Conservation (phyloP, 2,329 filamentous ascomycete species). For the Botrytis tulipae region DNA sequence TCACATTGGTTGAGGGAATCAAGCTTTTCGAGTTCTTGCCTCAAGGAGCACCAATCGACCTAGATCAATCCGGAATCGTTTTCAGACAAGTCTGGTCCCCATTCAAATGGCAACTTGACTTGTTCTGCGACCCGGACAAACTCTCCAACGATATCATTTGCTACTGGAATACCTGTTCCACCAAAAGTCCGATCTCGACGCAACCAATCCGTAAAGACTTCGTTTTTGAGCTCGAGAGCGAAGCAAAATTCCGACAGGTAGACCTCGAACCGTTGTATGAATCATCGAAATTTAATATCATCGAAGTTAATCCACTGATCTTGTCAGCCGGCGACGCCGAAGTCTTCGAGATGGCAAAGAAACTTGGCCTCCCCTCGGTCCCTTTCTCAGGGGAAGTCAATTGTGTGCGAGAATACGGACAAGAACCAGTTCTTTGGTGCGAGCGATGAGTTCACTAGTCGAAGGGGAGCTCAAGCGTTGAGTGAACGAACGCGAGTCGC, state of each 20-base stretch:
- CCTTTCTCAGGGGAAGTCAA: neutral
- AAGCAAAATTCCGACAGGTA: neutral
- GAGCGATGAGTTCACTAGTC: neutral
- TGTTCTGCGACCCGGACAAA: neutral
- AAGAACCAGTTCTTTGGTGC: neutral
- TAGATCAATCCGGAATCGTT: neutral
- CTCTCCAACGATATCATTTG: neutral
- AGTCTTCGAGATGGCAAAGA: rapidly evolving
- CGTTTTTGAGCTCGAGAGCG: neutral
- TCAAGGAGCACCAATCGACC: neutral
- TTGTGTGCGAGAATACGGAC: neutral
- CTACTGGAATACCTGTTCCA: rapidly evolving
- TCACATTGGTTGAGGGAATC: neutral
- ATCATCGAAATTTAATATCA: rapidly evolving
- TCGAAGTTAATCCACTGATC: neutral
- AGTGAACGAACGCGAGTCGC: too few relatives aligned
- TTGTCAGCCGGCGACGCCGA: neutral
- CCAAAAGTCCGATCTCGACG: too few relatives aligned
- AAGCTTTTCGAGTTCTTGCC: neutral
- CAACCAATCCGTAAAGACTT: neutral
- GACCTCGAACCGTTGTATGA: rapidly evolving
- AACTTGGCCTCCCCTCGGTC: rapidly evolving
- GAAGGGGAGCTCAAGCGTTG: too few relatives aligned
- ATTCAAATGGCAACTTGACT: neutral
- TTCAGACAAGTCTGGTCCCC: neutral